Percentiles rank a stretch among this genome's conserved stretches.
Conservation (phyloP, 192 early-diverging fungal genomes). For the Gamsiella multidivaricata region DNA sequence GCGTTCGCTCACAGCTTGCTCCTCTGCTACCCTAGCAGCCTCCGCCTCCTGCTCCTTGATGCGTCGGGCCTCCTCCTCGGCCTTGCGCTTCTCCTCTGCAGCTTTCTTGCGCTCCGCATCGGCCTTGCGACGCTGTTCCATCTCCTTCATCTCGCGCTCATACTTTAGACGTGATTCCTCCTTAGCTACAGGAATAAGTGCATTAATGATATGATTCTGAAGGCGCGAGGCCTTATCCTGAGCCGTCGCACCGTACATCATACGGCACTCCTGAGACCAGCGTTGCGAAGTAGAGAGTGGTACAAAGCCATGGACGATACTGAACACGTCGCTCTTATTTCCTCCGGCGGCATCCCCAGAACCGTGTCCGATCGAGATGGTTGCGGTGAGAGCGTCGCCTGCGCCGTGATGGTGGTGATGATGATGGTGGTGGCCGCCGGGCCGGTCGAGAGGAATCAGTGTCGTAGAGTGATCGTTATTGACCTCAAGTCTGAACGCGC, state of each 20-base stretch:
- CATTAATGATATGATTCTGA: conserved; percentile 73
- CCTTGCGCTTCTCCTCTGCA: conserved; percentile 53
- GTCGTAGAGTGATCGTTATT: conserved; percentile 39
- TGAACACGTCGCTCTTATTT: conserved; percentile 53
- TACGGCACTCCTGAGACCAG: conserved; percentile 87
- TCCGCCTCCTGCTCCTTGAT: conserved; percentile 59
- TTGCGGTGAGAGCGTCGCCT: conserved; percentile 36
- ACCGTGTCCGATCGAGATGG: conserved; percentile 25
- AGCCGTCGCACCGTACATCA: conserved; percentile 78
- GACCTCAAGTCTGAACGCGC: conserved; percentile 44
- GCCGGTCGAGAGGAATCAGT: conserved; percentile 29
- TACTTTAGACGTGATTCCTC: conserved; percentile 68
- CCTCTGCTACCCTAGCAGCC: conserved; percentile 10
- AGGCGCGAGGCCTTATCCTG: conserved; percentile 68
- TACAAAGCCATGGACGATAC: conserved; percentile 74
- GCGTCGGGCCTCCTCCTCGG: conserved; percentile 58
- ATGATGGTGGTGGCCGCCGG: conserved; percentile 26
- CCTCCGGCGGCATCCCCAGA: conserved; percentile 35
- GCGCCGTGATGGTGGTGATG: conserved; percentile 35
- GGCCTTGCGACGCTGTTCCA: conserved; percentile 57
- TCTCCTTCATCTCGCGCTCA: conserved; percentile 64
- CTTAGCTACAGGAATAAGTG: conserved; percentile 81
- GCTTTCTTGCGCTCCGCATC: conserved; percentile 68
- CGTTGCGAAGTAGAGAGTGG: conserved; percentile 80
- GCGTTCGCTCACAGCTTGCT: conserved; percentile 26